These are phyloP conservation scores for Coemansia sp. DNA, from an alignment of 192 early-diverging fungal genomes.

Conservation along the genomic window DNA sequence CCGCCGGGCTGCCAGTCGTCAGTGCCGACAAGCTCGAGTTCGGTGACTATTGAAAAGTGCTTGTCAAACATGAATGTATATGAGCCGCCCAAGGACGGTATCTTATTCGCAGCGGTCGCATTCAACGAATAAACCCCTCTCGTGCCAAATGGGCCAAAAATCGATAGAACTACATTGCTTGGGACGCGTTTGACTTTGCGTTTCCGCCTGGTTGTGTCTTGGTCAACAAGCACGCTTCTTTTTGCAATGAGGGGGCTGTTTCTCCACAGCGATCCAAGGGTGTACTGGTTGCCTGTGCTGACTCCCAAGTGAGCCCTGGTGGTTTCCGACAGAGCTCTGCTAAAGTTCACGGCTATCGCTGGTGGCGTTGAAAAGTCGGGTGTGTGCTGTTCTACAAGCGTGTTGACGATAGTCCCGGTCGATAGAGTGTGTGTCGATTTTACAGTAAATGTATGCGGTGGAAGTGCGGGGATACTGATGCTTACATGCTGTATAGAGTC, in stretches of 20 bases:
- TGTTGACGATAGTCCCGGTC: slow-evolving; percentile 8
- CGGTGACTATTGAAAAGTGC: slow-evolving; percentile 24
- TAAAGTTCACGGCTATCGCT: slow-evolving; percentile 59
- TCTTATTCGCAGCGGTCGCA: slow-evolving; percentile 3
- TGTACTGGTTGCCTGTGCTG: slow-evolving; percentile 64
- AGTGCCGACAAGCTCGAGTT: slow-evolving; percentile 9
- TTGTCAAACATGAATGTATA: slow-evolving; percentile 20
- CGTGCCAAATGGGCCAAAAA: slow-evolving; percentile 6
- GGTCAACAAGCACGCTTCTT: not conserved
- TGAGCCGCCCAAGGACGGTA: not conserved
- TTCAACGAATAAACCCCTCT: slow-evolving; percentile 10
- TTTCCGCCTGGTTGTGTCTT: not conserved
- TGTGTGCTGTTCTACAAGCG: slow-evolving; percentile 52
- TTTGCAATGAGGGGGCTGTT: slow-evolving; percentile 5
- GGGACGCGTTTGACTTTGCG: not conserved
- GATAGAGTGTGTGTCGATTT: slow-evolving; percentile 54
- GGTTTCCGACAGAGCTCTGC: slow-evolving; percentile 61
- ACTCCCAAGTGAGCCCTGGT: slow-evolving; percentile 78
- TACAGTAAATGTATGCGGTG: slow-evolving; percentile 60
- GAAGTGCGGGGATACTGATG: slow-evolving; percentile 58
- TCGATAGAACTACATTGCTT: slow-evolving; percentile 26
- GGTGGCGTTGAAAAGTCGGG: slow-evolving; percentile 67
- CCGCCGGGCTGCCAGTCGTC: slow-evolving; percentile 6
- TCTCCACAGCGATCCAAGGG: slow-evolving; percentile 28
- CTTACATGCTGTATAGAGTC: slow-evolving; percentile 49